A percentile compares a stretch with the other conserved stretches of the same genome.
Conservation (phyloP, 129 eudicot genomes). For the Artemisia argyi region DNA sequence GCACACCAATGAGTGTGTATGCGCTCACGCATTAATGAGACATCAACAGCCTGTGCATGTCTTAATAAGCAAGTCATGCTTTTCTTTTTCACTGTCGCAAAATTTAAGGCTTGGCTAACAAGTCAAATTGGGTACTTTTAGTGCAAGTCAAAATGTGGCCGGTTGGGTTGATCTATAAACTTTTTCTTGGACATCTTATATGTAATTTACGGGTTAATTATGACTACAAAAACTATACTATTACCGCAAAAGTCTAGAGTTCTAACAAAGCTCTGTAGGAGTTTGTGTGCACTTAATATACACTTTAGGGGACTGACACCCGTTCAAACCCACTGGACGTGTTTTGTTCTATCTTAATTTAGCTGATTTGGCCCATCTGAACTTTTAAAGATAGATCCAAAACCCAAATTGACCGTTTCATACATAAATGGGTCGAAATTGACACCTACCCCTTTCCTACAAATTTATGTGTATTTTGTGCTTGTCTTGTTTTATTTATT, state of each 20-base stretch:
- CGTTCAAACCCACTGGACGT: not conserved
- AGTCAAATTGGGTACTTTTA: constrained; percentile 2
- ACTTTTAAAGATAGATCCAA: not conserved
- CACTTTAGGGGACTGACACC: too few species aligned
- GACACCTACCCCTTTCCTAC: not conserved
- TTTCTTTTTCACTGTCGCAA: not conserved
- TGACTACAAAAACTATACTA: not conserved
- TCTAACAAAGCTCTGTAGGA: too few species aligned
- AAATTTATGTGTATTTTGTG: not conserved
- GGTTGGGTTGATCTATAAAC: not conserved
- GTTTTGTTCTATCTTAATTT: not conserved
- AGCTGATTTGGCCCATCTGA: not conserved
- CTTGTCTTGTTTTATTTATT: not conserved
- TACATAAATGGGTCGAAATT: not conserved
- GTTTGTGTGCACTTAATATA: too few species aligned
- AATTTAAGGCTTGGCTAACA: not conserved
- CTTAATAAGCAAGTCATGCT: not conserved
- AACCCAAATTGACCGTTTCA: not conserved
- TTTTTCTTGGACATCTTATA: not conserved
- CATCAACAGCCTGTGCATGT: not conserved
- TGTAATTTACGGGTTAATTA: not conserved
- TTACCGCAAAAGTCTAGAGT: too few species aligned
- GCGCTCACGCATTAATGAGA: not conserved
- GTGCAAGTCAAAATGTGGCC: too few species aligned
- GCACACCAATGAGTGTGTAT: too few species aligned